Evolutionary conservation across 805 yeast species (phyloP), one percentile per base, ranked within the genome.

Genomic region (Yamadazyma takamatsuzukensis): DNA sequence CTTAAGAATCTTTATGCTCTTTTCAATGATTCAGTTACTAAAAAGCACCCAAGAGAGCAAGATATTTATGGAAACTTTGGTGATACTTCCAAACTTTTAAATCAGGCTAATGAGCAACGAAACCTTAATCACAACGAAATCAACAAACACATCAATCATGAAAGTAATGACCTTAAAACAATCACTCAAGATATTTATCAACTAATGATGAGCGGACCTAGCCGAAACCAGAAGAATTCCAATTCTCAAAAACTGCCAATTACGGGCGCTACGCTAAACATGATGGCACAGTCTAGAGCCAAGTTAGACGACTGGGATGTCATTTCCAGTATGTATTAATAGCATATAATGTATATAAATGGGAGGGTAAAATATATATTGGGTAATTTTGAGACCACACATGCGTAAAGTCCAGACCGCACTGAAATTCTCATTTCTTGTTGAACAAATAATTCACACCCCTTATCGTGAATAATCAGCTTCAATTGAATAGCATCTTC

Each of bases 151-250:
- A 4, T 21, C 25, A 7, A 18, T 7, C 12, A 8, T 7, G 8
- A 6, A 27, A 33, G 32, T 17, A 11, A 12, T 14, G 53, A 50
- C 21, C 34, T 59, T 29, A 59, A 57, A 37, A 37, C 35, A 13
- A 41, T 60, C 8, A 57, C 56, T 59, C 55, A 52, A 36, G 45
- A 43, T 9, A 63, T 61, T n/a, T 62, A 64, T 42, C 44, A 44
- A 23, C 25, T 50, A 25, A 47, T 51, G 31, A 36, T 45, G 13
- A 36, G 37, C 25, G 59, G 51, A 15, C 33, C 33, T 13, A 16
- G 30, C 23, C 33, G 40, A 23, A 33, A 21, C 21, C 7, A 7
- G 5, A 24, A 26, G 24, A 22, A 19, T 21, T 33, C 21, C 23
- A 23, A 6, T 12, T 10, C 13, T 11, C 8, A 11, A n/a, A 23